Conservation (phyloP, 2,329 filamentous ascomycete species). For the Xylaria polymorpha region DNA sequence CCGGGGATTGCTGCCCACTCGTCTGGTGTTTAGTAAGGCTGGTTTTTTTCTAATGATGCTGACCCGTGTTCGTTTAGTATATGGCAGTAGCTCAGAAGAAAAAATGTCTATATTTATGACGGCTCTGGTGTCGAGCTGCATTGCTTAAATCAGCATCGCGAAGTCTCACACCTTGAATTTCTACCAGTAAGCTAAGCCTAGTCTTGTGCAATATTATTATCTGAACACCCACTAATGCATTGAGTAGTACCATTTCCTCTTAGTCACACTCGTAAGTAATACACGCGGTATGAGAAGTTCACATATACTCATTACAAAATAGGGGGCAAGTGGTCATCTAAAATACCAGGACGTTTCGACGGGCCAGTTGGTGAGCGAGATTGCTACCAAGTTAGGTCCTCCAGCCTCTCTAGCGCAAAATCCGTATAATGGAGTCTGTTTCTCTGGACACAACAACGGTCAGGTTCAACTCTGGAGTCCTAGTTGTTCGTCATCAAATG, state of each 20-base stretch:
- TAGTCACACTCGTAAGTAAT: constrained; percentile 80
- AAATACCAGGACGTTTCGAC: constrained; percentile 97
- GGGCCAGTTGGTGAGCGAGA: constrained; percentile 86
- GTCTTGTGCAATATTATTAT: neutral
- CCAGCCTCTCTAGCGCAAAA: constrained; percentile 89
- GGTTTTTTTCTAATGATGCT: neutral
- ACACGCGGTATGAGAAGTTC: constrained; percentile 1
- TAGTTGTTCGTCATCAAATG: constrained; percentile 69
- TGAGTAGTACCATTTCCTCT: constrained; percentile 82
- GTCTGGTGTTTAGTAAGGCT: neutral
- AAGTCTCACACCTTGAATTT: constrained; percentile 91
- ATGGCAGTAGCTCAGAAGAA: constrained; percentile 81
- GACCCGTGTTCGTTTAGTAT: constrained; percentile 33
- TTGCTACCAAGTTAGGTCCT: constrained; percentile 84
- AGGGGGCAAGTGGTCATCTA: constrained; percentile 54
- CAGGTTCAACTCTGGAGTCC: constrained; percentile 96
- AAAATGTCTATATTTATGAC: constrained; percentile 97
- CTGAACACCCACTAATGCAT: constrained; percentile 8
- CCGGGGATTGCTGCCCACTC: neutral
- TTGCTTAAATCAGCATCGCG: constrained; percentile 87
- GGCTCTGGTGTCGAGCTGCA: constrained; percentile 84
- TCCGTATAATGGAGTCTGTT: constrained; percentile 89
- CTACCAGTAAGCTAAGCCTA: constrained; percentile 33
- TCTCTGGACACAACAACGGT: constrained; percentile 94
- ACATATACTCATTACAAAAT: constrained; percentile 25